Evolutionary conservation across 345 rosid species (phyloP).

Genomic region (Dipteronia dyeriana): DNA sequence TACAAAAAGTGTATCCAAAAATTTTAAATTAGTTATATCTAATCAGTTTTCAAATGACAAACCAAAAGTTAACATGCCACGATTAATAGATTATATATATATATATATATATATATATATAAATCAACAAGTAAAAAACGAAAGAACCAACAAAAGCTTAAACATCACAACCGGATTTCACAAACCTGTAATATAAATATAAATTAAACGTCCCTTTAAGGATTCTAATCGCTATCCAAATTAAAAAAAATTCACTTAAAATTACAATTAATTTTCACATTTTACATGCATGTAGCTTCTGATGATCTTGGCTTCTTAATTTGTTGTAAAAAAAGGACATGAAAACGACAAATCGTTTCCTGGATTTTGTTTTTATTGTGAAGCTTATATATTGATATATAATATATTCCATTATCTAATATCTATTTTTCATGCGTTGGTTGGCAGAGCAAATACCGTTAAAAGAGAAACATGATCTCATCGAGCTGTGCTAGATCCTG

Average conservation of each 20-base stretch:
- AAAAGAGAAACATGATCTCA: background rate
- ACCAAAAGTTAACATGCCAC: background rate
- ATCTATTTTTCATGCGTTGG: background rate
- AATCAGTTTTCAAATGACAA: background rate
- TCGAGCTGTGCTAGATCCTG: conserved; percentile 10
- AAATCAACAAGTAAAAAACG: conserved; percentile 5
- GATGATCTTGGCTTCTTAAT: too few species aligned
- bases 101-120: too few species aligned
- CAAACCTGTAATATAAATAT: background rate
- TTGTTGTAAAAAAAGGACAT: background rate
- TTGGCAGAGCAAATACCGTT: background rate
- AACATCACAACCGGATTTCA: background rate
- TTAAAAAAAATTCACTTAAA: too few species aligned
- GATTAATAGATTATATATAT: too few species aligned
- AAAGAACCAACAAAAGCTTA: conserved; percentile 11
- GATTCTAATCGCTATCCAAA: conserved; percentile 19
- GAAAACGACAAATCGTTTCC: background rate
- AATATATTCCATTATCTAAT: background rate
- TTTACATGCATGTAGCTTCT: background rate
- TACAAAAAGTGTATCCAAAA: too few species aligned
- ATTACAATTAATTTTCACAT: background rate
- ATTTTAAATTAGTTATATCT: too few species aligned
- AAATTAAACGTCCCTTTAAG: conserved; percentile 12
- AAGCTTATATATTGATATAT: background rate
- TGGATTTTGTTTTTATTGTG: background rate